Conservation (phyloP, 768 basidiomycete species). For the Suillus placidus region DNA sequence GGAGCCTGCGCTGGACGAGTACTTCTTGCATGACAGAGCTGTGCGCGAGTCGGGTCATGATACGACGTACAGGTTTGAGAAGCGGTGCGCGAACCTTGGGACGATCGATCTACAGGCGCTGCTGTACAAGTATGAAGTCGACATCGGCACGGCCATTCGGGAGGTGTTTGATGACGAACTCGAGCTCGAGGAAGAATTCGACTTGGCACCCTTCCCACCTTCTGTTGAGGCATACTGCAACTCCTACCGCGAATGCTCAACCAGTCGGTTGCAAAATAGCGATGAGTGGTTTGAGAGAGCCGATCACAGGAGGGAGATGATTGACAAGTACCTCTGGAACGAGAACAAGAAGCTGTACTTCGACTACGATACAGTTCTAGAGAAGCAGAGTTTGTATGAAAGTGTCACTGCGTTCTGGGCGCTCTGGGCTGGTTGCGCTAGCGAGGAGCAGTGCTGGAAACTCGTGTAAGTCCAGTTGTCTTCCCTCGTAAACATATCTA, state of each 20-base stretch:
- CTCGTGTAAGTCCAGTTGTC: constrained; percentile 69
- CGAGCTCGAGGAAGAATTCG: constrained; percentile 91
- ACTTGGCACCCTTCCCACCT: constrained; percentile 89
- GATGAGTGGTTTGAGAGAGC: constrained; percentile 95
- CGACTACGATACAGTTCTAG: constrained; percentile 92
- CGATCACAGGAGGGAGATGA: constrained; percentile 76
- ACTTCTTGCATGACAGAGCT: constrained; percentile 95
- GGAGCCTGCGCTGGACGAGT: constrained; percentile 92
- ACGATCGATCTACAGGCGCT: constrained; percentile 96
- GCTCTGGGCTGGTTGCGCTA: constrained; percentile 96
- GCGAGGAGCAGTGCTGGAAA: constrained; percentile 92
- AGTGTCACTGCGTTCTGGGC: constrained; percentile 97
- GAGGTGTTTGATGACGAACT: constrained; percentile 94
- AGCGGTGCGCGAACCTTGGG: constrained; percentile 94
- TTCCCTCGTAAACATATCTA: constrained; percentile 21
- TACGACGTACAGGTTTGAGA: constrained; percentile 96
- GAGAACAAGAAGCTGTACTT: constrained; percentile 93
- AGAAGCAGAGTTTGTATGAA: constrained; percentile 93
- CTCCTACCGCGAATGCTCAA: constrained; percentile 61
- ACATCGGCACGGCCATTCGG: constrained; percentile 96
- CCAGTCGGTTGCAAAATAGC: constrained; percentile 64
- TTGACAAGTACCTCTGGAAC: constrained; percentile 96
- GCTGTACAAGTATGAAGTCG: constrained; percentile 97
- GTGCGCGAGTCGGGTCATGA: constrained; percentile 97
- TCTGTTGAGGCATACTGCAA: constrained; percentile 69